Base-by-base conservation (phyloP, 148 eudicot species). In the Vaccinium darrowii region DNA sequence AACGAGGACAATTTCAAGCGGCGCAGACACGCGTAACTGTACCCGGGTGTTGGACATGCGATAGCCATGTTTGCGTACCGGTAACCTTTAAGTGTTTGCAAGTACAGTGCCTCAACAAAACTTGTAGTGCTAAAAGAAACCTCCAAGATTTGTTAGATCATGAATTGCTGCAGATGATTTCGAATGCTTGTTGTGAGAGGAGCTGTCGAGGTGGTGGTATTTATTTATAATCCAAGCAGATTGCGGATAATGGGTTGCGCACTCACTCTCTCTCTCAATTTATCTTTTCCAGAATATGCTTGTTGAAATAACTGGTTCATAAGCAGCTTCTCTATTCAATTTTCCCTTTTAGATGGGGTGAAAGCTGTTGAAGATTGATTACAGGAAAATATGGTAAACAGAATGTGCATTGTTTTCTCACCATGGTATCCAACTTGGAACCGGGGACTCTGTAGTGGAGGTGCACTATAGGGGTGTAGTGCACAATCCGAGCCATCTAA, bases 1-100 rank as follows among this genome's bases (percentile, higher is more conserved):
- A 86, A 88, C 25, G 97, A 93, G 85, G 95, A 90, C 83, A 87
- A 79, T 82, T 78, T 84, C 19, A 97, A 95, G 89, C 88, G 98
- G 65, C 94, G 98, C 5, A 92, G 98, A 77, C 95, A 92, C 33
- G 83, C 84, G 72, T 52, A 21, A 56, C 81, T 53, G 36, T 80
- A 60, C 3, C 27, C 53, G 15, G 33, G 4, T 58, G 54, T 50
- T 10, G 73, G 52, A 62, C 84, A 47, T 43, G 15, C 18, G 2
- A 25, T 53, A 67, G n/a, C n/a, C 30, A 1, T 81, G 76, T 51
- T 50, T 8, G 5, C 1, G 30, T 81, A 81, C 13, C 5, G 47
- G 47, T 43, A 43, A 43, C 47, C 47, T 43, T 43, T 43, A 43
- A 43, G 47, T 43, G 47, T 43, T 5, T 63, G 69, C 21, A 63